phyloP scores from a whole-genome alignment of 495 filamentous ascomycete genomes.

The Cercophora scortea region DNA sequence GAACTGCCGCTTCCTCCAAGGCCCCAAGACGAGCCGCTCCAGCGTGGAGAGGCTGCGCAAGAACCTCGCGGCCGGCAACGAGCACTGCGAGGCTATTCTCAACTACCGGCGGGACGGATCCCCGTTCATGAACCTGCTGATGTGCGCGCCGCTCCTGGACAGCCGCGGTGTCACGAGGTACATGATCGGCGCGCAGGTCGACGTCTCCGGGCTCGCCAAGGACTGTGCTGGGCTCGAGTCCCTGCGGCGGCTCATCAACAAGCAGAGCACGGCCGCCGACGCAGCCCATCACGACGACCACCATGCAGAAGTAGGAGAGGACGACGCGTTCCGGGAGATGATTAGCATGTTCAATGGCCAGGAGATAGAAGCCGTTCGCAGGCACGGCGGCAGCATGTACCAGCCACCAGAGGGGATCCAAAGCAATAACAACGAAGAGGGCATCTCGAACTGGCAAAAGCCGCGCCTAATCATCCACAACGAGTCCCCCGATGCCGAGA shows the following conservation, averaged over 20 bases:
- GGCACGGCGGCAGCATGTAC: constrained; percentile 49
- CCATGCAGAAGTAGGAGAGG: constrained; percentile 11
- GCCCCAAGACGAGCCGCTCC: constrained; percentile 44
- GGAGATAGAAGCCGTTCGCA: constrained; percentile 51
- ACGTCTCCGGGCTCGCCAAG: constrained; percentile 51
- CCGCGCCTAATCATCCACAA: constrained; percentile 33
- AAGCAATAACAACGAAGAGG: constrained; percentile 25
- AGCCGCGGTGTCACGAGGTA: constrained; percentile 51
- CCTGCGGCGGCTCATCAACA: constrained; percentile 33
- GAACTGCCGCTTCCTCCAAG: constrained; percentile 59
- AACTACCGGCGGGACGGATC: constrained; percentile 62
- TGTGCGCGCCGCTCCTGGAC: constrained; percentile 55
- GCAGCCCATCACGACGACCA: constrained; percentile 10
- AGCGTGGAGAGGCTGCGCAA: constrained; percentile 49
- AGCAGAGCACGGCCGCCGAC: background rate
- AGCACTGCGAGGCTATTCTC: constrained; percentile 59
- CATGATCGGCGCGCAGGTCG: constrained; percentile 56
- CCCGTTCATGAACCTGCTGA: constrained; percentile 62
- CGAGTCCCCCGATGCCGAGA: constrained; percentile 1
- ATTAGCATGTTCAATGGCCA: constrained; percentile 54
- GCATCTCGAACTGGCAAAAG: constrained; percentile 20
- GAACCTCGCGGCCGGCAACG: constrained; percentile 47
- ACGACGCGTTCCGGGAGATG: constrained; percentile 41
- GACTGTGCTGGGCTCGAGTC: constrained; percentile 51
- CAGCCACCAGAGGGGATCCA: constrained; percentile 26